These are phyloP conservation scores for Cercospora zeina DNA, from an alignment of 2,329 filamentous ascomycete species.

Conservation along the genomic window DNA sequence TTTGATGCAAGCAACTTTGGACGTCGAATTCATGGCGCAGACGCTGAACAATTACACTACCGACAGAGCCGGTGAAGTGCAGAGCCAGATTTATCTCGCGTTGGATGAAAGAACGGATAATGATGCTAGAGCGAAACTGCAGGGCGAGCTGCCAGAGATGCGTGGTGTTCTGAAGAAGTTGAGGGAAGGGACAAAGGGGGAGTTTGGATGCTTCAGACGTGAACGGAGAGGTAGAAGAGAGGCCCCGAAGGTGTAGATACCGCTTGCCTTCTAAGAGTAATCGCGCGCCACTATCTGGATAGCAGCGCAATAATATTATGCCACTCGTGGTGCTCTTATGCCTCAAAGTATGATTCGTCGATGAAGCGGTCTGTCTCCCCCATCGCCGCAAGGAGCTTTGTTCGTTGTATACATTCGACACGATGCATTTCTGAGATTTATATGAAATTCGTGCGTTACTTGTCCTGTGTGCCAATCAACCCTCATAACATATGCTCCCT, in stretches of 20 bases:
- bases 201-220: slow-evolving; percentile 58
- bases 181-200: slow-evolving; percentile 75
- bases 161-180: slow-evolving; percentile 80
- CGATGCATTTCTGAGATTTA: not conserved
- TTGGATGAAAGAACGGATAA: slow-evolving; percentile 88
- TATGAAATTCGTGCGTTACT: not conserved
- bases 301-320: not conserved
- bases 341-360: not conserved
- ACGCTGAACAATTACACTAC: slow-evolving; percentile 88
- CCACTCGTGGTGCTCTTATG: not conserved
- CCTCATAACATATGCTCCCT: not conserved
- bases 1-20: slow-evolving; percentile 94
- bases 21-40: slow-evolving; percentile 95
- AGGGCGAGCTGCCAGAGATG: slow-evolving; percentile 88
- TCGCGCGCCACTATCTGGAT: not conserved
- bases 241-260: not conserved
- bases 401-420: not conserved
- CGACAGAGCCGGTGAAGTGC: slow-evolving; percentile 74
- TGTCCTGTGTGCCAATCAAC: not conserved
- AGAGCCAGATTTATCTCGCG: slow-evolving; percentile 89
- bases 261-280: no score
- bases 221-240: slow-evolving; percentile 23
- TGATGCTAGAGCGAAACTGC: slow-evolving; percentile 73
- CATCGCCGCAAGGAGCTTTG: no score
- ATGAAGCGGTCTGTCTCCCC: not conserved